Evolutionary conservation across 192 early-diverging fungal species (phyloP), one percentile per base, ranked within the genome.

Genomic region (Paraglomus brasilianum): DNA sequence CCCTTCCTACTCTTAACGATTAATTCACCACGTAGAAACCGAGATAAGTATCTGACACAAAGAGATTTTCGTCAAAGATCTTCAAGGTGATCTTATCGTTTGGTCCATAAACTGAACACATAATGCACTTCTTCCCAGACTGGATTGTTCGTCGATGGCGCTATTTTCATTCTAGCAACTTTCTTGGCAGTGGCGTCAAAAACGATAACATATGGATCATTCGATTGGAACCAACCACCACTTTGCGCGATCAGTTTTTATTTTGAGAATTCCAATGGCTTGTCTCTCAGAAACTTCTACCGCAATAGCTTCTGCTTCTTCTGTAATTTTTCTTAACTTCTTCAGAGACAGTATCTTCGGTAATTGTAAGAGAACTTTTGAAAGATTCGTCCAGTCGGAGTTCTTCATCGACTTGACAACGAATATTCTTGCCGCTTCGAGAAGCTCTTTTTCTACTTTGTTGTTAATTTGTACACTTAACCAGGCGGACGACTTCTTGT

Each of bases 201-300:
- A 53, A 68, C 17, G 10, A 36, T 40, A 5, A 68, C 51, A 42
- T 68, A 68, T 41, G 66, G 66, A 55, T 68, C 66, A n/a, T n/a
- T n/a, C n/a, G n/a, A n/a, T n/a, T n/a, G 0, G 46, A 30, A 40
- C 8, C 10, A 68, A 43, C 46, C 48, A 51, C 6, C n/a, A 41
- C 44, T 17, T 45, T 5, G 66, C 66, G n/a, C 9, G 1, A n/a
- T 68, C 36, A 4, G 56, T 39, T 19, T 24, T 42, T 8, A 68
- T 55, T 42, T 19, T 68, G 19, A 68, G 17, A 4, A 68, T 8
- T 6, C 66, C 66, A 30, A 68, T 53, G 15, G 56, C 66, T 21
- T 68, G n/a, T n/a, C n/a, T 41, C 22, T 55, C 40, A 17, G 8
- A 4, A 30, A 3, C 50, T 14, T n/a, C 15, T 0, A 7, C 8